Evolutionary conservation across 495 filamentous ascomycete genomes (phyloP).

Genomic region (Stereocaulon alpinum): DNA sequence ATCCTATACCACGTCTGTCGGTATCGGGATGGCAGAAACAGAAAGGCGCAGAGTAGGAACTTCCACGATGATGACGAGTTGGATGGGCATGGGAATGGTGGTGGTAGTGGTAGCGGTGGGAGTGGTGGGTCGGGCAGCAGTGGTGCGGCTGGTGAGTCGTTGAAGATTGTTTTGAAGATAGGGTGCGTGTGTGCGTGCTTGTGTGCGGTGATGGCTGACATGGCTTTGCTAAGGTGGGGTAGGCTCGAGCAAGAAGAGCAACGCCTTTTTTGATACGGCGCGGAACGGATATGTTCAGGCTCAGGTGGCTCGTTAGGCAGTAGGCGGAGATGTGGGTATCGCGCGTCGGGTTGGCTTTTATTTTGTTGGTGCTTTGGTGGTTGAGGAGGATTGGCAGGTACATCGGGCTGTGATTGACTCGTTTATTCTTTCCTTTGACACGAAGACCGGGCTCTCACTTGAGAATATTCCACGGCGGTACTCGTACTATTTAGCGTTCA

Average conservation of each 20-base stretch:
- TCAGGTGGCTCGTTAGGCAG: not conserved
- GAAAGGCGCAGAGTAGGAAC: constrained; percentile 30
- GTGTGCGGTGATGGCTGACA: not conserved
- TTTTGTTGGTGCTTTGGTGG: no score
- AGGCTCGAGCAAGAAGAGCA: not conserved
- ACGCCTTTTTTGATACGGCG: constrained; percentile 38
- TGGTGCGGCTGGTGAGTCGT: not conserved
- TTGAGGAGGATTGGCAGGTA: no score
- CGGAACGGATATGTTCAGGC: constrained; percentile 29
- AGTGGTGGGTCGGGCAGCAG: no score
- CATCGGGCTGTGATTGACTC: no score
- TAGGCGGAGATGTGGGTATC: no score
- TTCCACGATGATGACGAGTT: constrained; percentile 31
- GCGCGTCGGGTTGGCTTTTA: no score
- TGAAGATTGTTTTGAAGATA: not conserved
- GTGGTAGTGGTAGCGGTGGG: not conserved
- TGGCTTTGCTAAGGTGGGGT: no score
- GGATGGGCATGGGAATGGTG: constrained; percentile 11
- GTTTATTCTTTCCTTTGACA: no score
- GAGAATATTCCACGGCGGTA: no score
- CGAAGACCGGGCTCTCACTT: no score
- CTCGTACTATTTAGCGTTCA: no score
- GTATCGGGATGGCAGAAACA: constrained; percentile 46
- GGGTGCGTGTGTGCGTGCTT: not conserved
- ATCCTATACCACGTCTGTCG: constrained; percentile 50